phyloP scores from a whole-genome alignment of 2,329 filamentous ascomycete species.

The Sarocladium brachiariae region DNA sequence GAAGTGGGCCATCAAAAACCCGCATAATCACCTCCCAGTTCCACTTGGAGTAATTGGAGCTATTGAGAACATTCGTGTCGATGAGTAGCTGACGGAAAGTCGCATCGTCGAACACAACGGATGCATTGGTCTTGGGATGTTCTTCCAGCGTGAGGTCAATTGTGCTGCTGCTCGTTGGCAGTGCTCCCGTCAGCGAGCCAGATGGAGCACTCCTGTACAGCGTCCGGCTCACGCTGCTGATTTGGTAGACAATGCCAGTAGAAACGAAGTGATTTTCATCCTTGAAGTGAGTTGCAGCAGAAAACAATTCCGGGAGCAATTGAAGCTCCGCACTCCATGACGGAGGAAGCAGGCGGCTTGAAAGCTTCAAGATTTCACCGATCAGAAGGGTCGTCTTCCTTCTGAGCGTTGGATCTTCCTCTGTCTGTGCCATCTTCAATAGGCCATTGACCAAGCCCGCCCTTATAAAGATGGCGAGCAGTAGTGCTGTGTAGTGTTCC shows the following conservation, averaged over 20 bases:
- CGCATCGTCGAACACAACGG: slow-evolving; percentile 48
- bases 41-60: slow-evolving; percentile 91
- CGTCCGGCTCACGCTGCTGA: slow-evolving; percentile 93
- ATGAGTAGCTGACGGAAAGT: slow-evolving; percentile 59
- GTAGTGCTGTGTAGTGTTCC: slow-evolving; percentile 86
- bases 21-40: slow-evolving; percentile 91
- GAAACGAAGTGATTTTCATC: slow-evolving; percentile 70
- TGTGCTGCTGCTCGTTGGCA: slow-evolving; percentile 38
- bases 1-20: slow-evolving; percentile 86
- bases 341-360: slow-evolving; percentile 76
- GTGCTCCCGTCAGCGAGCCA: slow-evolving; percentile 26
- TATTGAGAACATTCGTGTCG: slow-evolving; percentile 80
- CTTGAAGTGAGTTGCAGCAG: slow-evolving; percentile 65
- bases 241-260: slow-evolving; percentile 90
- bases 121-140: slow-evolving; percentile 42
- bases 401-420: slow-evolving; percentile 63
- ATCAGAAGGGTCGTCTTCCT: slow-evolving; percentile 87
- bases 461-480: slow-evolving; percentile 79
- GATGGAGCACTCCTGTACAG: slow-evolving; percentile 70
- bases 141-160: slow-evolving; percentile 49
- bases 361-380: slow-evolving; percentile 83
- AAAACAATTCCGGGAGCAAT: slow-evolving; percentile 78
- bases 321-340: slow-evolving; percentile 80
- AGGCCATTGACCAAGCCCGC: slow-evolving; percentile 63
- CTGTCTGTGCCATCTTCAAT: slow-evolving; percentile 59